A percentile compares a stretch with the other conserved stretches of the same genome.
These are phyloP conservation scores for Lasiodiplodia gonubiensis DNA, from an alignment of 2,329 filamentous ascomycete species.

Conservation along the genomic window DNA sequence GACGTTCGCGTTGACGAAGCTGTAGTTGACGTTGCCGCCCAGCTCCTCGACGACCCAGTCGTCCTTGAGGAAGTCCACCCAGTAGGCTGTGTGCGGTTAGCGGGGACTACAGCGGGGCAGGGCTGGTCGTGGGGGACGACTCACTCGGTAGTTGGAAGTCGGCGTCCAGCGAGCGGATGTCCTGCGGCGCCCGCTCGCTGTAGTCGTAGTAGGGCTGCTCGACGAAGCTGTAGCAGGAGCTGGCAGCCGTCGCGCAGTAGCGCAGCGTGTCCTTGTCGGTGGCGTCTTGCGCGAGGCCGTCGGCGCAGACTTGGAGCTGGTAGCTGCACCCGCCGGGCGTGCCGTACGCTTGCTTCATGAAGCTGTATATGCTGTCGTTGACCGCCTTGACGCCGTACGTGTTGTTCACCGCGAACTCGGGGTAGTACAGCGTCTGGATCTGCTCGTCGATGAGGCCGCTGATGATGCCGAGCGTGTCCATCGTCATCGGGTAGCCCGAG, in stretches of 20 bases:
- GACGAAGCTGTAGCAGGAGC: constrained; percentile 48
- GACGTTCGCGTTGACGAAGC: constrained; percentile 51
- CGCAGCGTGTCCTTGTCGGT: constrained; percentile 37
- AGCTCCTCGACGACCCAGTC: constrained; percentile 38
- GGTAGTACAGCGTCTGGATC: constrained; percentile 51
- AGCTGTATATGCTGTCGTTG: constrained; percentile 53
- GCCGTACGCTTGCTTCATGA: constrained; percentile 52
- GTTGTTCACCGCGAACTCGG: constrained; percentile 60
- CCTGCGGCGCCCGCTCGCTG: constrained; percentile 58
- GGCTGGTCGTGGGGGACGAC: neutral
- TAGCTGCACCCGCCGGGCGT: constrained; percentile 58
- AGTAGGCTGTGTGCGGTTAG: constrained; percentile 44
- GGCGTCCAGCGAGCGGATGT: constrained; percentile 56
- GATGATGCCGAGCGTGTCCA: constrained; percentile 61
- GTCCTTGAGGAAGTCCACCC: constrained; percentile 56
- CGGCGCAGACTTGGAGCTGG: constrained; percentile 55
- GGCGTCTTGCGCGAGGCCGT: constrained; percentile 36
- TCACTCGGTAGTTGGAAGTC: constrained; percentile 58
- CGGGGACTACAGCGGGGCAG: constrained; percentile 40
- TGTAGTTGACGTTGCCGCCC: constrained; percentile 60
- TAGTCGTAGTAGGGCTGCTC: constrained; percentile 33
- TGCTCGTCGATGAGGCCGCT: constrained; percentile 61
- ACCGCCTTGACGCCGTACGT: constrained; percentile 59
- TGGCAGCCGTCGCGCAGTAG: constrained; percentile 35
- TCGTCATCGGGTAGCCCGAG: constrained; percentile 56